A percentile compares a stretch with the other conserved stretches of the same genome.
Evolutionary conservation across 2,329 filamentous ascomycete genomes (phyloP).

Genomic region (Colletotrichum graminicola): DNA sequence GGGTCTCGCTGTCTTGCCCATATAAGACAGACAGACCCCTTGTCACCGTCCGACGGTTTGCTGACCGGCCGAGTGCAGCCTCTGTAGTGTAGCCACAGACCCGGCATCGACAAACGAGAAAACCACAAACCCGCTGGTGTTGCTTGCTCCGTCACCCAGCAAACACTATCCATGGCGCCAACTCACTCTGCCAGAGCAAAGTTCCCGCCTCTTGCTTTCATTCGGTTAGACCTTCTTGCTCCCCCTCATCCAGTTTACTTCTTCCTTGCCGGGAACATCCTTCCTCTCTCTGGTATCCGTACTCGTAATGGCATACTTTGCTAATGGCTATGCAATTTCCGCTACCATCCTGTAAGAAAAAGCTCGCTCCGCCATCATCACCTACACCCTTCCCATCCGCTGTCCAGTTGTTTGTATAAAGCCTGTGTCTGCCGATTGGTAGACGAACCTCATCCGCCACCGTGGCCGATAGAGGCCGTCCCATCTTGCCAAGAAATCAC

Average conservation of each 20-base stretch:
- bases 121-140: neutral
- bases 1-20: conserved; percentile 19
- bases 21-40: conserved; percentile 10
- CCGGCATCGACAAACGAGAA: conserved; percentile 26
- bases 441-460: conserved; percentile 56
- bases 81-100: neutral
- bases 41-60: conserved; percentile 2
- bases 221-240: neutral
- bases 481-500: conserved; percentile 45
- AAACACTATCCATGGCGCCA: conserved; percentile 10
- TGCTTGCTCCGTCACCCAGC: conserved; percentile 2
- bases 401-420: conserved; percentile 55
- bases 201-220: neutral
- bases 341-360: conserved; percentile 53
- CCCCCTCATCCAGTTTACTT: neutral
- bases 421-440: conserved; percentile 57
- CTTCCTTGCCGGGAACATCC: conserved; percentile 17
- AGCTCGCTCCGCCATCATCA: conserved; percentile 56
- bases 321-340: conserved; percentile 56
- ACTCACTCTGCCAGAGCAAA: conserved; percentile 19
- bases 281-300: conserved; percentile 45
- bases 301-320: conserved; percentile 52
- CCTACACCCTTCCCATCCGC: conserved; percentile 54
- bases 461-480: conserved; percentile 48
- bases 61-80: conserved; percentile 16